phyloP scores from a whole-genome alignment of 2,329 filamentous ascomycete genomes.

The Aspergillus sojae region DNA sequence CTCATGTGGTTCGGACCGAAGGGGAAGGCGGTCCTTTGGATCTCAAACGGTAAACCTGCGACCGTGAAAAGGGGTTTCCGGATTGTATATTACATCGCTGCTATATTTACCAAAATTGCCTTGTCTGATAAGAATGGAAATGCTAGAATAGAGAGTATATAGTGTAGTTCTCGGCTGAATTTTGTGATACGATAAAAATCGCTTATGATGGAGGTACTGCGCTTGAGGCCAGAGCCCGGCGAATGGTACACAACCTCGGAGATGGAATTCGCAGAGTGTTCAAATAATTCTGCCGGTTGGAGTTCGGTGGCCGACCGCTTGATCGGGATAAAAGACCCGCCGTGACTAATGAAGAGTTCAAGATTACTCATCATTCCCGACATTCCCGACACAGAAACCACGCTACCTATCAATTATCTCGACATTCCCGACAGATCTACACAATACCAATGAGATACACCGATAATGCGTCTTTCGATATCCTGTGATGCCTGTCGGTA shows the following conservation, averaged over 20 bases:
- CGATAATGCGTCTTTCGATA: constrained; percentile 37
- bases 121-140: no score
- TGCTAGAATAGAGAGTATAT: no score
- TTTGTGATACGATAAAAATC: neutral
- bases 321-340: neutral
- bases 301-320: neutral
- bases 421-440: neutral
- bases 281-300: neutral
- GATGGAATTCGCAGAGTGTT: neutral
- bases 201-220: neutral
- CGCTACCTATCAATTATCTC: no score
- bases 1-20: no score
- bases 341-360: neutral
- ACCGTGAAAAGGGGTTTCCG: no score
- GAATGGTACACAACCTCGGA: neutral
- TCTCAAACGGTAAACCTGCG: no score
- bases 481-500: constrained; percentile 40
- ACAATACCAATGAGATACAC: neutral
- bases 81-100: no score
- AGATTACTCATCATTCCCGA: neutral
- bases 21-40: no score
- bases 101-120: no score
- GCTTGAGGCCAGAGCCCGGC: neutral
- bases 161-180: rapidly evolving
- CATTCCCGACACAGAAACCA: neutral